A percentile compares a stretch with the other conserved stretches of the same genome.
Conservation (phyloP, 2,329 filamentous ascomycete species). For the Fusarium torulosum region DNA sequence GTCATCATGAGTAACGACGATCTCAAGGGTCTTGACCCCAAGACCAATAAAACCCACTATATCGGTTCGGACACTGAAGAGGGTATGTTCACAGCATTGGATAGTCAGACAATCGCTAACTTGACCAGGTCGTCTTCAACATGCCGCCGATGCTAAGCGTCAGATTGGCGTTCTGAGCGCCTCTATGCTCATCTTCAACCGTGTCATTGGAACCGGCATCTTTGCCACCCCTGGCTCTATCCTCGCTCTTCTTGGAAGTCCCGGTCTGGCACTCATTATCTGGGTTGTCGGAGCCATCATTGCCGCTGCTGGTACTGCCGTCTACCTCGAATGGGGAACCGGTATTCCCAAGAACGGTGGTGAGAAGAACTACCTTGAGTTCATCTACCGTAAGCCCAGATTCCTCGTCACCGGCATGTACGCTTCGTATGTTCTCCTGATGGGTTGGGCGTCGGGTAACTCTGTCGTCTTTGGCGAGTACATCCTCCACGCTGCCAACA, state of each 20-base stretch:
- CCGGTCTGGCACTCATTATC: constrained; percentile 72
- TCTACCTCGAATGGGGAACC: constrained; percentile 75
- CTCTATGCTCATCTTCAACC: constrained; percentile 72
- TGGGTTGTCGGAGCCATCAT: constrained; percentile 74
- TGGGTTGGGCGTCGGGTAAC: constrained; percentile 75
- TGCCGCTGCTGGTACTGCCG: constrained; percentile 71
- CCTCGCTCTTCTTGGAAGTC: constrained; percentile 67
- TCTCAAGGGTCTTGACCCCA: constrained; percentile 32
- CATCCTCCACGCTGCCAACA: constrained; percentile 73
- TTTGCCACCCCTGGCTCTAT: constrained; percentile 73
- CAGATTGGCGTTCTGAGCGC: constrained; percentile 69
- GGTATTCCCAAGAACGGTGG: constrained; percentile 74
- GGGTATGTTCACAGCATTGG: constrained; percentile 24
- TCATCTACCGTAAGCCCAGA: constrained; percentile 69
- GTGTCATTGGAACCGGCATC: constrained; percentile 76
- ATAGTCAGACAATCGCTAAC: not conserved
- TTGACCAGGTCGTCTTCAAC: constrained; percentile 50
- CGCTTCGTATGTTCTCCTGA: constrained; percentile 70
- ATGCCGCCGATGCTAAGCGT: constrained; percentile 62
- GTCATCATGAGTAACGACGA: constrained; percentile 41
- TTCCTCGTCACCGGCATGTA: constrained; percentile 73
- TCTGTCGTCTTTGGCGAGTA: constrained; percentile 79
- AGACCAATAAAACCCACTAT: constrained; percentile 32
- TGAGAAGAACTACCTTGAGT: constrained; percentile 77
- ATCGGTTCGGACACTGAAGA: constrained; percentile 42